Evolutionary conservation across 2,329 filamentous ascomycete genomes (phyloP).

Genomic region (Alternaria alternata): DNA sequence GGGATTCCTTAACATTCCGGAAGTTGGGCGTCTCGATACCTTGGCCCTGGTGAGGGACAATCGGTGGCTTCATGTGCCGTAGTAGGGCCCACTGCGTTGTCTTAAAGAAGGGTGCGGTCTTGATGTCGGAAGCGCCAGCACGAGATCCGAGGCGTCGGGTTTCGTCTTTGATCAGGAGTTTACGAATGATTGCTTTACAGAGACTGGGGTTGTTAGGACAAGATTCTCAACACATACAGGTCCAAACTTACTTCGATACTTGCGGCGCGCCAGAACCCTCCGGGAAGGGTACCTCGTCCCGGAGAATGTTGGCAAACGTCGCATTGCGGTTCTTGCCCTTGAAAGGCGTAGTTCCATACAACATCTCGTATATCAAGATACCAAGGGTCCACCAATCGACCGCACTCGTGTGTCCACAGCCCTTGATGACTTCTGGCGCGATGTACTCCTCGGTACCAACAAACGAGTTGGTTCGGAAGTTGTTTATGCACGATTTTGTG

Average conservation of each 20-base stretch:
- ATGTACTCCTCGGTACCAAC: constrained; percentile 99
- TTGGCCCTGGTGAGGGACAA: constrained; percentile 88
- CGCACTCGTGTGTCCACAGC: constrained; percentile 95
- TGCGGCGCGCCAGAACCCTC: constrained; percentile 84
- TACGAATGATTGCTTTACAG: constrained; percentile 95
- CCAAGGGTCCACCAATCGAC: constrained; percentile 99
- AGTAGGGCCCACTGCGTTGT: constrained; percentile 96
- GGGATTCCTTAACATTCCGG: constrained; percentile 95
- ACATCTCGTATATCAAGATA: constrained; percentile 98
- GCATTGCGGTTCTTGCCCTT: constrained; percentile 99
- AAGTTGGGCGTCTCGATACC: constrained; percentile 97
- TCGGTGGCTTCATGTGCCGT: constrained; percentile 96
- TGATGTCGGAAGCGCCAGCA: constrained; percentile 95
- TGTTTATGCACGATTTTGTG: constrained; percentile 96
- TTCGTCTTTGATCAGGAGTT: constrained; percentile 97
- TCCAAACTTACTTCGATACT: constrained; percentile 81
- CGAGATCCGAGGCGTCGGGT: constrained; percentile 90
- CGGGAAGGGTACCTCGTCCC: constrained; percentile 95
- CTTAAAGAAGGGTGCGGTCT: constrained; percentile 94
- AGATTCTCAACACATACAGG: neutral
- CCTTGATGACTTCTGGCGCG: constrained; percentile 97
- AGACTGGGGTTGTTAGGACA: constrained; percentile 66
- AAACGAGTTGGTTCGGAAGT: constrained; percentile 98
- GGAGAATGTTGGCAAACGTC: constrained; percentile 95
- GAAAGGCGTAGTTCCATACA: constrained; percentile 97